Conservation (phyloP, 192 early-diverging fungal species). For the Coemansia sp. region DNA sequence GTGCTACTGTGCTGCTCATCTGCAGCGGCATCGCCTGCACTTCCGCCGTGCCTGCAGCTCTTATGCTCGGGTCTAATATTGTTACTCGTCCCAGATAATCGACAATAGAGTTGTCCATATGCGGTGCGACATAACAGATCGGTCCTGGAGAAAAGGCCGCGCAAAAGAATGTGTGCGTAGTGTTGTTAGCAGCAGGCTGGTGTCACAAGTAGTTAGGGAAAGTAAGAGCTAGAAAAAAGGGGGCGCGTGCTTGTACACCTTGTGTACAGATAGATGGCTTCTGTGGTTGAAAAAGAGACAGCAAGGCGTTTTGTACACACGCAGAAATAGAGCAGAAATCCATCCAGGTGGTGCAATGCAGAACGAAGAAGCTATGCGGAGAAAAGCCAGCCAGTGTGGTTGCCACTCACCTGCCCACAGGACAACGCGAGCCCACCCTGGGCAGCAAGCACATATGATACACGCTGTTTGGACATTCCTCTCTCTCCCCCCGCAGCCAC, state of each 20-base stretch:
- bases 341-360: not conserved
- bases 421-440: not conserved
- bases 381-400: not conserved
- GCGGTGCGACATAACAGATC: slow-evolving; percentile 22
- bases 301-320: slow-evolving; percentile 1
- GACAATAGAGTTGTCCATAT: slow-evolving; percentile 28
- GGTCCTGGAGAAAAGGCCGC: not conserved
- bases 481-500: not conserved
- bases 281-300: not conserved
- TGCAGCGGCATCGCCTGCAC: not conserved
- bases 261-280: not conserved
- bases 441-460: not conserved
- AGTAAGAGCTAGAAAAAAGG: not conserved
- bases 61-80: not conserved
- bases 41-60: not conserved
- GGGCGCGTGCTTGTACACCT: not conserved
- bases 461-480: not conserved
- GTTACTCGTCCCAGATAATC: slow-evolving; percentile 23
- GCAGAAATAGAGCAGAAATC: slow-evolving; percentile 3
- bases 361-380: not conserved
- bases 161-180: not conserved
- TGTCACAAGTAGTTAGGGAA: not conserved
- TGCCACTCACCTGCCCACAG: not conserved
- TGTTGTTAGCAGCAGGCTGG: not conserved
- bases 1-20: not conserved